A percentile compares a stretch with the other conserved stretches of the same genome.
Conservation (phyloP, 2,329 filamentous ascomycete genomes). For the Alternaria gansuensis region DNA sequence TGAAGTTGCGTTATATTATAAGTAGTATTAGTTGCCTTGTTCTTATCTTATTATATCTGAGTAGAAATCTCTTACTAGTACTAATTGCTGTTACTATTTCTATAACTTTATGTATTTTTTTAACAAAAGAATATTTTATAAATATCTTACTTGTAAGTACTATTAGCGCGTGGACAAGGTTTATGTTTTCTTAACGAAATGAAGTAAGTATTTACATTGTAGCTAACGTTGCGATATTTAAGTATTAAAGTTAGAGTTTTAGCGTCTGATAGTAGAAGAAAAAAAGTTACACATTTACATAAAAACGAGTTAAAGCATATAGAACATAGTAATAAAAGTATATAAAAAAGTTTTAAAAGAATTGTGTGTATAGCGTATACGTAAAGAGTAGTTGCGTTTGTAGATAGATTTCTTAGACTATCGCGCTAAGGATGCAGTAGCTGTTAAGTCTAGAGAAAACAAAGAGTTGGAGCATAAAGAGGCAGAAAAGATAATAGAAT, state of each 20-base stretch:
- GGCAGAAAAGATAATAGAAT: neutral
- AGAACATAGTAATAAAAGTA: neutral
- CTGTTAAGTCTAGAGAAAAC: neutral
- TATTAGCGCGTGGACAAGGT: neutral
- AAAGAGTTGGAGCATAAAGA: neutral
- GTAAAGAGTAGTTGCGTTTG: neutral
- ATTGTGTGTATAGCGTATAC: neutral
- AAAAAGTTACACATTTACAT: neutral
- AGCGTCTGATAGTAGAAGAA: neutral
- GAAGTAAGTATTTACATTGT: slow-evolving; percentile 8
- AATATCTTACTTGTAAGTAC: neutral
- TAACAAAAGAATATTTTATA: neutral
- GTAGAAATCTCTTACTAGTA: too few relatives aligned
- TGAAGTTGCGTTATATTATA: too few relatives aligned
- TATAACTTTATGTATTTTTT: neutral
- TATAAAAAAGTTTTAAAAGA: slow-evolving; percentile 1
- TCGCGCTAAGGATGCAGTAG: neutral
- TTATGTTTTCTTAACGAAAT: slow-evolving; percentile 1
- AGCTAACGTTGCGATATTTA: neutral
- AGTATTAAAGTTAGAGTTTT: slow-evolving; percentile 4
- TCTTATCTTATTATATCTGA: too few relatives aligned
- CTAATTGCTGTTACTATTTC: slow-evolving; percentile 22
- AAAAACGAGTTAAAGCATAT: neutral
- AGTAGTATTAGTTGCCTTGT: too few relatives aligned
- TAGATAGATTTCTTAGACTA: slow-evolving; percentile 3